phyloP scores from a whole-genome alignment of 495 filamentous ascomycete genomes.

The Lophiotrema nucula region DNA sequence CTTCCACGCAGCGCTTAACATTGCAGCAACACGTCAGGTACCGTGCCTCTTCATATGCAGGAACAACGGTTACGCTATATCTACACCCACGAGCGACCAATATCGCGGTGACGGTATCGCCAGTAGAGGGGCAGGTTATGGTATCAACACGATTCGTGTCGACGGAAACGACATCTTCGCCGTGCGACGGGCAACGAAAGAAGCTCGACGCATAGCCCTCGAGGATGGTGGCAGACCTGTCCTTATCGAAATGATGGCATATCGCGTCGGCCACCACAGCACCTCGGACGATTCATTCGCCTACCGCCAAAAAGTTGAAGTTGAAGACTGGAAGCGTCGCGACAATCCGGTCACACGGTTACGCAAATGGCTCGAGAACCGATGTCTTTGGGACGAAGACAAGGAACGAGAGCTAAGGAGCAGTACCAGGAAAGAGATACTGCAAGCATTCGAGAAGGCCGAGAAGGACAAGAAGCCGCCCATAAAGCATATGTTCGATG shows the following conservation, averaged over 20 bases:
- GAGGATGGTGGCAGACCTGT: conserved; percentile 76
- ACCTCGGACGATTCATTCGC: conserved; percentile 97
- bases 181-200: conserved; percentile 77
- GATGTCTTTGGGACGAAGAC: conserved; percentile 78
- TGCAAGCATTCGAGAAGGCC: conserved; percentile 81
- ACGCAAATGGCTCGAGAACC: conserved; percentile 86
- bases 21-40: conserved; percentile 88
- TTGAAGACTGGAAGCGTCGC: conserved; percentile 95
- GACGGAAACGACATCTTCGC: conserved; percentile 98
- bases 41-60: conserved; percentile 93
- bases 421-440: conserved; percentile 64
- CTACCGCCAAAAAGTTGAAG: conserved; percentile 89
- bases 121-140: conserved; percentile 90
- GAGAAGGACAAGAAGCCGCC: conserved; percentile 88
- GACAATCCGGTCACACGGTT: conserved; percentile 92
- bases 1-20: conserved; percentile 95
- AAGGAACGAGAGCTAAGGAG: conserved; percentile 72
- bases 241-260: conserved; percentile 94
- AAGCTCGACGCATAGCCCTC: conserved; percentile 74
- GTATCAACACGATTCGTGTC: conserved; percentile 93
- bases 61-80: conserved; percentile 97
- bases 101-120: conserved; percentile 98
- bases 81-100: conserved; percentile 90
- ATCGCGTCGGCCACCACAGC: conserved; percentile 95
- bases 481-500: conserved; percentile 74